These are phyloP conservation scores for barley (Hordeum vulgare) DNA, from an alignment of 176 grass and related monocot genomes.

Conservation along the genomic window DNA sequence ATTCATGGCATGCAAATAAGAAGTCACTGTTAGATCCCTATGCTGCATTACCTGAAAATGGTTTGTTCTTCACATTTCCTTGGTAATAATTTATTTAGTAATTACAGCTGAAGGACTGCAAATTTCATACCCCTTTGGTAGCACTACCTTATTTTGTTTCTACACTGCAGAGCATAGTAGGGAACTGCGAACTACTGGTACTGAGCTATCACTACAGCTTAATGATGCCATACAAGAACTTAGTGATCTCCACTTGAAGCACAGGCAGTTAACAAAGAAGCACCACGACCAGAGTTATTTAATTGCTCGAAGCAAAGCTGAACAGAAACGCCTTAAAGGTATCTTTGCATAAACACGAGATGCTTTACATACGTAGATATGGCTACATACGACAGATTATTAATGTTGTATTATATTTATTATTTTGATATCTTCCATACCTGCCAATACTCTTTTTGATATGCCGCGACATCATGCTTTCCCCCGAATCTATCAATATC, in stretches of 20 bases:
- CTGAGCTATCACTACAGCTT: conserved; percentile 38
- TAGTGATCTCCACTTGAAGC: conserved; percentile 75
- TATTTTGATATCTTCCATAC: too few species aligned
- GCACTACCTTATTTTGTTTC: conserved; percentile 15
- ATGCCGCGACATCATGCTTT: background rate
- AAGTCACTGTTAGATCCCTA: conserved; percentile 22
- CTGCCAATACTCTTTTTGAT: too few species aligned
- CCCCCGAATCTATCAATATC: background rate
- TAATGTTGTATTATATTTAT: too few species aligned
- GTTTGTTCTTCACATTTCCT: conserved; percentile 37
- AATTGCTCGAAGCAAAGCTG: conserved; percentile 45
- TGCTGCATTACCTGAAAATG: conserved; percentile 47
- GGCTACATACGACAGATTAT: too few species aligned
- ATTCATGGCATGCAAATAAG: conserved; percentile 42
- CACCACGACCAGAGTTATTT: conserved; percentile 50
- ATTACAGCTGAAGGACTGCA: background rate
- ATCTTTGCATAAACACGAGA: background rate
- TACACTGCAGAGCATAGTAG: conserved; percentile 40
- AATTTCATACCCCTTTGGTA: background rate
- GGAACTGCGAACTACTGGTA: conserved; percentile 22
- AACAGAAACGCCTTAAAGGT: conserved; percentile 76
- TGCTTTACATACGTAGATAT: background rate
- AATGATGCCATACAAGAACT: conserved; percentile 38
- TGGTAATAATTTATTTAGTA: conserved; percentile 18
- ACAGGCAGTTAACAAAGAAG: conserved; percentile 44